Evolutionary conservation across 1,284 basidiomycete species (phyloP).

Genomic region (Kwoniella shivajii): DNA sequence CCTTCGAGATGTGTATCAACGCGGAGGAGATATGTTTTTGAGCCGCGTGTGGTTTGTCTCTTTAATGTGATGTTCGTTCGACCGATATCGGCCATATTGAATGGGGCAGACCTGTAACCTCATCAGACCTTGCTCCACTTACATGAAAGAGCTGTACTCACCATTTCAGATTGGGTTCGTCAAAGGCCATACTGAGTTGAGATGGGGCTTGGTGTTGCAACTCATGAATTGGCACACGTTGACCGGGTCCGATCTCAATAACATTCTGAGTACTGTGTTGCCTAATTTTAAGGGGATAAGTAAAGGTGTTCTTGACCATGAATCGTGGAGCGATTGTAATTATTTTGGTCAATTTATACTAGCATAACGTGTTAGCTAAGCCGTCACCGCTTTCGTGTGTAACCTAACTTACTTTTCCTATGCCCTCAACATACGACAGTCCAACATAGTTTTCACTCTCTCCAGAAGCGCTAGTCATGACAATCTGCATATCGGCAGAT

Average conservation of each 20-base stretch:
- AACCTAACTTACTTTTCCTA: constrained; percentile 65
- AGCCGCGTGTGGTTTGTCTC: constrained; percentile 56
- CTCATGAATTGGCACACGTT: constrained; percentile 71
- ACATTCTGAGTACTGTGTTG: constrained; percentile 69
- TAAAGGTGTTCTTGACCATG: constrained; percentile 80
- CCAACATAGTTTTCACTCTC: constrained; percentile 84
- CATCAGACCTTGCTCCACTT: not conserved
- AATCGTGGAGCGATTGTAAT: constrained; percentile 91
- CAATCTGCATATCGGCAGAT: constrained; percentile 82
- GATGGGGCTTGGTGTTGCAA: constrained; percentile 64
- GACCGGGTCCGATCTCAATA: constrained; percentile 64
- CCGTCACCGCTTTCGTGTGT: not conserved
- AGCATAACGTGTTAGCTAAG: constrained; percentile 20
- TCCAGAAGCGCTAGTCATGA: constrained; percentile 67
- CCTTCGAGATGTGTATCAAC: constrained; percentile 83
- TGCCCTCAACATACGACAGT: constrained; percentile 87
- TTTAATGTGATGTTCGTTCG: constrained; percentile 65
- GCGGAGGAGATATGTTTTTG: constrained; percentile 66
- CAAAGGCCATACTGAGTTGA: constrained; percentile 78
- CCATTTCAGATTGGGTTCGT: constrained; percentile 84
- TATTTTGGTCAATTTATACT: constrained; percentile 93
- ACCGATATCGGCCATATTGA: constrained; percentile 92
- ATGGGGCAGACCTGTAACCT: constrained; percentile 75
- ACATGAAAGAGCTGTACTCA: constrained; percentile 50
- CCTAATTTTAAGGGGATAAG: constrained; percentile 72